These are phyloP conservation scores for Anethum foeniculum DNA, from an alignment of 140 eudicot species.

Conservation along the genomic window DNA sequence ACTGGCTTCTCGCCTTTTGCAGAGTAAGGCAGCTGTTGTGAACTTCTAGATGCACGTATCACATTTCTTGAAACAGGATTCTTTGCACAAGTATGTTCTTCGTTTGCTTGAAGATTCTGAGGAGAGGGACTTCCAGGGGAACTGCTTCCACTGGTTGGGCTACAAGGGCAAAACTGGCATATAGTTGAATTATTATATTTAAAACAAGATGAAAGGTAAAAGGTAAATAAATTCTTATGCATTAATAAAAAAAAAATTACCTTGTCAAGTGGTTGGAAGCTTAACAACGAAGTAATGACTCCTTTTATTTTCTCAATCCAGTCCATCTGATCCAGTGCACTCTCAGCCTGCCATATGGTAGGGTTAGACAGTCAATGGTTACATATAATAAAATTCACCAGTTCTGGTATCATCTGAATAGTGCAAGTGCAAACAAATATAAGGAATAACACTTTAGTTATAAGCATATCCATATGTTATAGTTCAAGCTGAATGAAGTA, in stretches of 20 bases:
- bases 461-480: background rate
- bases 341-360: slow-evolving; percentile 67
- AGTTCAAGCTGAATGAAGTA: background rate
- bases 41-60: slow-evolving; percentile 49
- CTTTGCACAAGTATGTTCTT: slow-evolving; percentile 34
- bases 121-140: slow-evolving; percentile 35
- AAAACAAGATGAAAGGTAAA: slow-evolving; percentile 6
- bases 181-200: slow-evolving; percentile 9
- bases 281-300: slow-evolving; percentile 81
- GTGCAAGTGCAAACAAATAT: slow-evolving; percentile 1
- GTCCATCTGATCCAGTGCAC: slow-evolving; percentile 72
- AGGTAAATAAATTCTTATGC: background rate
- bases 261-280: slow-evolving; percentile 61
- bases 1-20: slow-evolving; percentile 56
- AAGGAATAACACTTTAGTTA: background rate
- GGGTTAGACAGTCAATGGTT: background rate
- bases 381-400: background rate
- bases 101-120: slow-evolving; percentile 33
- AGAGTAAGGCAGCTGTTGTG: slow-evolving; percentile 43
- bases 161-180: slow-evolving; percentile 40
- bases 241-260: slow-evolving; percentile 23
- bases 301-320: slow-evolving; percentile 94
- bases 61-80: slow-evolving; percentile 32
- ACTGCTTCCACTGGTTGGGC: slow-evolving; percentile 49
- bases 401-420: background rate